phyloP scores from a whole-genome alignment of 1,284 basidiomycete genomes.

The Rhodotorula mucilaginosa region DNA sequence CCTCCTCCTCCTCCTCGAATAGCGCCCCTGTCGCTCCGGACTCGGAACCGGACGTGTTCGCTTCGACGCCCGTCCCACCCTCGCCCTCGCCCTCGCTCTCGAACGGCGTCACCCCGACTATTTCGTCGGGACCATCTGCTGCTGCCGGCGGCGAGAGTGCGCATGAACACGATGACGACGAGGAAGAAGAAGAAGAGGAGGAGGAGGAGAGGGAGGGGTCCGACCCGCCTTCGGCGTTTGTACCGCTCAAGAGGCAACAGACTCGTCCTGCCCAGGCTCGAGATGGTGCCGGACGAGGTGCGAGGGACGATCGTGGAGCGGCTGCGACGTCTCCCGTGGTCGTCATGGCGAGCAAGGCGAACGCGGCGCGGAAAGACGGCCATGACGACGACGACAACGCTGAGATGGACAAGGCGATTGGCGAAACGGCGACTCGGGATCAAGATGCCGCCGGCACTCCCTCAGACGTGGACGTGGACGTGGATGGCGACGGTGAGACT shows the following conservation, averaged over 20 bases:
- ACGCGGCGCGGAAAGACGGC: background rate
- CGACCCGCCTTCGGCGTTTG: conserved; percentile 28
- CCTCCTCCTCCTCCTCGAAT: background rate
- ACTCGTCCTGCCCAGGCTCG: too few relatives aligned
- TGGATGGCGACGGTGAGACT: too few relatives aligned
- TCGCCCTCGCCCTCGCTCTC: background rate
- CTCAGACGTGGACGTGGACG: conserved; percentile 15
- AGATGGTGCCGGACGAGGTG: too few relatives aligned
- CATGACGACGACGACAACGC: background rate
- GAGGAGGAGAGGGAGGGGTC: conserved; percentile 4
- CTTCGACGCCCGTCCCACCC: background rate
- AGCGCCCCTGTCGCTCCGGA: background rate
- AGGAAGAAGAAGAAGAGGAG: background rate
- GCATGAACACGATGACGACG: background rate
- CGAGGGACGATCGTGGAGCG: background rate
- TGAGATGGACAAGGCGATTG: background rate
- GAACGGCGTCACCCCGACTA: background rate
- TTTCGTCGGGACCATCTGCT: background rate
- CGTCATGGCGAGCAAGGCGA: background rate
- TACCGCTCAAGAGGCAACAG: conserved; percentile 23
- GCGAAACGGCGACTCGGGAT: background rate
- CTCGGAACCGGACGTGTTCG: background rate
- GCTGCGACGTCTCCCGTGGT: background rate
- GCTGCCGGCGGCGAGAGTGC: background rate
- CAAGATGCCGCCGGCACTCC: too few relatives aligned